These are phyloP conservation scores for Gracilariopsis chorda DNA, from an alignment of 23 red algal genomes.

Conservation along the genomic window DNA sequence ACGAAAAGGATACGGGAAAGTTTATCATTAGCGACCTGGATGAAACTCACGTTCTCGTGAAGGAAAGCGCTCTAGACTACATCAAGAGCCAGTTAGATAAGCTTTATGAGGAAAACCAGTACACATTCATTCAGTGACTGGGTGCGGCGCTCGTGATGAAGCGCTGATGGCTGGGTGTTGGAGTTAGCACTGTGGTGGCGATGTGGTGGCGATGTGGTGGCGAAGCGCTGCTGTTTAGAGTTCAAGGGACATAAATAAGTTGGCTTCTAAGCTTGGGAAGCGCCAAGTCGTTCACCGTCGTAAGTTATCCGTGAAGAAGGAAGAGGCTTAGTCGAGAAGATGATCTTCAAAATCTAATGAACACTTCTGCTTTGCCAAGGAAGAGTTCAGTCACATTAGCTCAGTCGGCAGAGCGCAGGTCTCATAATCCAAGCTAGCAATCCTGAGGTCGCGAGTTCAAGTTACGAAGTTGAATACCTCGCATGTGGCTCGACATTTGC, in stretches of 20 bases:
- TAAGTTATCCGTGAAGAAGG: no score
- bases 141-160: no score
- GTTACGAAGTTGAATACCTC: no score
- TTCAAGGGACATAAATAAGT: no score
- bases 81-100: conserved; percentile 84
- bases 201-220: background rate
- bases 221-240: no score
- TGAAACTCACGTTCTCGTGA: conserved; percentile 84
- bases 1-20: conserved; percentile 63
- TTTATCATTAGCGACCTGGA: conserved; percentile 97
- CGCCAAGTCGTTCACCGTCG: no score
- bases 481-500: background rate
- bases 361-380: no score
- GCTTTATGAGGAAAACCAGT: conserved; percentile 96
- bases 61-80: conserved; percentile 60
- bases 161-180: background rate
- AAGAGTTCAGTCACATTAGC: conserved; percentile 56
- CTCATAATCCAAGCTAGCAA: conserved; percentile 61
- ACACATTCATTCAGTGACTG: conserved; percentile 65
- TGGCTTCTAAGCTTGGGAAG: no score
- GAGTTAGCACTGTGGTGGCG: no score
- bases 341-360: no score
- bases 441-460: conserved; percentile 60
- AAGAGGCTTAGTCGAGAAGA: no score
- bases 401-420: conserved; percentile 81